These are phyloP conservation scores for Crucihimalaya himalaica DNA, from an alignment of 345 rosid genomes.

Conservation along the genomic window DNA sequence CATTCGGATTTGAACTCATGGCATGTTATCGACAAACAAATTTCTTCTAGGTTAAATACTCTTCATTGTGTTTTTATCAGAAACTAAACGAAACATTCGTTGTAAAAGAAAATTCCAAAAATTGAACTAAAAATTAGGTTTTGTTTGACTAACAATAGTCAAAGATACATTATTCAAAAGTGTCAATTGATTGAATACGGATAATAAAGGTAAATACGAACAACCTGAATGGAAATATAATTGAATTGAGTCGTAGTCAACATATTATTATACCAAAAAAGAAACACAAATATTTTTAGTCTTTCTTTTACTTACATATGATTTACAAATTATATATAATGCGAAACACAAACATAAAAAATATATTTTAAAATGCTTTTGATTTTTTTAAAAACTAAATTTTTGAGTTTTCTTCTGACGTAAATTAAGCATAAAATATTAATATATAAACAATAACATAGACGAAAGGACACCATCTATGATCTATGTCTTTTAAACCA, in stretches of 20 bases:
- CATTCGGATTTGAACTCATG: not conserved
- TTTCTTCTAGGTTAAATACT: not conserved
- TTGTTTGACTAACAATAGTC: conserved; percentile 18
- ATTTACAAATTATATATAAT: not conserved
- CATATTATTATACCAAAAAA: not conserved
- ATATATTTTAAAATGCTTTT: not conserved
- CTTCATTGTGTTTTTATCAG: not conserved
- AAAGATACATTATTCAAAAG: conserved; percentile 9
- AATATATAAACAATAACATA: not conserved
- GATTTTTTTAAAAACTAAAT: not conserved
- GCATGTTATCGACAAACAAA: not conserved
- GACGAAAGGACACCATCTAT: not conserved
- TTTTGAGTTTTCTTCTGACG: not conserved
- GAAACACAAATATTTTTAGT: not conserved
- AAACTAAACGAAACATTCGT: not conserved
- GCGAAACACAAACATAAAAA: not conserved
- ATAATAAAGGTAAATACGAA: not conserved
- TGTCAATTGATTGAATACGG: not conserved
- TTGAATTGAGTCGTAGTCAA: not conserved
- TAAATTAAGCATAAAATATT: not conserved
- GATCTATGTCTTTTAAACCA: not conserved
- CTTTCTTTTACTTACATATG: not conserved
- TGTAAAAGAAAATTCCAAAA: too few relatives aligned
- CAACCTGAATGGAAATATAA: not conserved
- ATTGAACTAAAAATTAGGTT: not conserved